Percentiles rank a stretch among this genome's conserved stretches.
phyloP scores from a whole-genome alignment of 1,139 yeast genomes.

The Debaryomyces sp. region DNA sequence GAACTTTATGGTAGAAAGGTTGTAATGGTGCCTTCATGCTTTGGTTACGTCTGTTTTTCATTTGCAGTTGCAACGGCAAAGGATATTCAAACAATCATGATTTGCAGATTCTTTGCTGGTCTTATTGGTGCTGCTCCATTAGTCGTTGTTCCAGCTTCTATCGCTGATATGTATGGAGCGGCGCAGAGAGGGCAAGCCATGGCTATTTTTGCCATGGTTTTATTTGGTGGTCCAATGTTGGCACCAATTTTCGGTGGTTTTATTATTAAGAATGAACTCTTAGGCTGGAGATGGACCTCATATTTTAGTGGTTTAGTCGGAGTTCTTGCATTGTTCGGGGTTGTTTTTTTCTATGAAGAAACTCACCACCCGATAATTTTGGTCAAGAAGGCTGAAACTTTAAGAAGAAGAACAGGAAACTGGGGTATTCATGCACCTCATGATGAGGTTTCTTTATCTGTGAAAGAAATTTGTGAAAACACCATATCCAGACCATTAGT shows the following conservation, averaged over 20 bases:
- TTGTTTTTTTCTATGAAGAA: slow-evolving; percentile 37
- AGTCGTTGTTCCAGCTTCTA: slow-evolving; percentile 81
- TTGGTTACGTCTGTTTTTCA: slow-evolving; percentile 60
- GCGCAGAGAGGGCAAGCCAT: slow-evolving; percentile 68
- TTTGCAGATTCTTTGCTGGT: slow-evolving; percentile 78
- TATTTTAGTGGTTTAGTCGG: slow-evolving; percentile 53
- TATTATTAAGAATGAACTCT: slow-evolving; percentile 21
- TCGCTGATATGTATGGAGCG: slow-evolving; percentile 73
- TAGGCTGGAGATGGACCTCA: slow-evolving; percentile 57
- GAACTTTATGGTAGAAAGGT: slow-evolving; percentile 73
- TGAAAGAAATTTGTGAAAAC: slow-evolving; percentile 64
- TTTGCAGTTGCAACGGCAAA: slow-evolving; percentile 76
- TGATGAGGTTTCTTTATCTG: slow-evolving; percentile 61
- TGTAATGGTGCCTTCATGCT: slow-evolving; percentile 54
- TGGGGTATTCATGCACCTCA: slow-evolving; percentile 85
- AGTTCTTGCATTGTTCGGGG: slow-evolving; percentile 26
- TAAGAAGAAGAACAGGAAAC: slow-evolving; percentile 52
- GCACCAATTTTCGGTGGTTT: slow-evolving; percentile 61
- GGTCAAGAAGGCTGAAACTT: slow-evolving; percentile 54
- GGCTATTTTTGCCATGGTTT: slow-evolving; percentile 62
- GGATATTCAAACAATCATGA: slow-evolving; percentile 69
- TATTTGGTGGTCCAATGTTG: slow-evolving; percentile 74
- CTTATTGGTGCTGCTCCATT: slow-evolving; percentile 78
- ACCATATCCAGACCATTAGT: slow-evolving; percentile 65
- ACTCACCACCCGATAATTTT: slow-evolving; percentile 50